Percentiles rank a stretch among this genome's conserved stretches.
phyloP scores from a whole-genome alignment of 495 filamentous ascomycete genomes.

The Gamarada debralockiae region DNA sequence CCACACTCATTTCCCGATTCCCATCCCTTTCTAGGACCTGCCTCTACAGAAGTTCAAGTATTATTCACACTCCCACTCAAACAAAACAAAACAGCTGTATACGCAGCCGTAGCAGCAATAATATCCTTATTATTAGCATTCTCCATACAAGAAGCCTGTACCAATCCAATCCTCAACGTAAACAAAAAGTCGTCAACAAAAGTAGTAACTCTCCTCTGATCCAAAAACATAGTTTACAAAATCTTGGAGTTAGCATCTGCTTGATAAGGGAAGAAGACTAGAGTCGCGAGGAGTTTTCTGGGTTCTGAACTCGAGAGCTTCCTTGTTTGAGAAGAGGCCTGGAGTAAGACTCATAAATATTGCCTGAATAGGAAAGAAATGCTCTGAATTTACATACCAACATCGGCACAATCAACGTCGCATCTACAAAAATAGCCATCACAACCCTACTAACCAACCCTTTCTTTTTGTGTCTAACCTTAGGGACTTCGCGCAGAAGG shows the following conservation, averaged over 20 bases:
- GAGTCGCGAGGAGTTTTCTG: too few relatives aligned
- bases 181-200: conserved; percentile 3
- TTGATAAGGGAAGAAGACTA: too few relatives aligned
- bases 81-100: conserved; percentile 18
- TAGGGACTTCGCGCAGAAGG: background rate
- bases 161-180: conserved; percentile 8
- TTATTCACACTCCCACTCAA: too few relatives aligned
- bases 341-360: too few relatives aligned
- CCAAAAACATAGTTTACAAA: conserved; percentile 21
- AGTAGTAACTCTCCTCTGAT: conserved; percentile 1
- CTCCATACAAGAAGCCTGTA: conserved; percentile 6
- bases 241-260: too few relatives aligned
- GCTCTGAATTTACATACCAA: too few relatives aligned
- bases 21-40: too few relatives aligned
- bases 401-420: conserved; percentile 17
- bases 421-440: conserved; percentile 8
- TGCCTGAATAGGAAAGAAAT: too few relatives aligned
- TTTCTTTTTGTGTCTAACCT: background rate
- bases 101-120: conserved; percentile 14
- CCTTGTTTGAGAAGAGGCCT: too few relatives aligned
- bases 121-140: conserved; percentile 15
- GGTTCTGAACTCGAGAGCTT: too few relatives aligned
- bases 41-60: too few relatives aligned
- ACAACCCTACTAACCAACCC: background rate
- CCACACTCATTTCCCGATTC: too few relatives aligned